A percentile compares a stretch with the other conserved stretches of the same genome.
phyloP scores from a whole-genome alignment of 306 rosid species.

The Macrotyloma uniflorum region DNA sequence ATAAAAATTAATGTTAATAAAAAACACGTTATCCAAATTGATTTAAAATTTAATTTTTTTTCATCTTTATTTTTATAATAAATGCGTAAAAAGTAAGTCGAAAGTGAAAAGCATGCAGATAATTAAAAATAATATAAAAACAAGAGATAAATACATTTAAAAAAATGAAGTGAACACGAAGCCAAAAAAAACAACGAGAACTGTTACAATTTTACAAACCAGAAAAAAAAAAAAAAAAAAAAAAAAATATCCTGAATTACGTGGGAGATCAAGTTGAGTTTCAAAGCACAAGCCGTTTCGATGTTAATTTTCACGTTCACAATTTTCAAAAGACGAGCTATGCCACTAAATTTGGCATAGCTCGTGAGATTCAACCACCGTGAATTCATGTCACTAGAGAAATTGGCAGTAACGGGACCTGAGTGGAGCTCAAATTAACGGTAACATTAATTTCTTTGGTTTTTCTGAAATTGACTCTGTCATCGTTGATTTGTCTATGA shows the following conservation, averaged over 20 bases:
- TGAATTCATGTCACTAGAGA: constrained; percentile 38
- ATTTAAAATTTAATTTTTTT: no score
- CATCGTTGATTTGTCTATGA: constrained; percentile 18
- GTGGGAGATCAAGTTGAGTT: constrained; percentile 49
- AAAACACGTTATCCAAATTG: no score
- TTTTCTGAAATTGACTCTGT: constrained; percentile 36
- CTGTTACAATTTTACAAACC: no score
- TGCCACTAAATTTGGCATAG: constrained; percentile 50
- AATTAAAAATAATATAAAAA: no score
- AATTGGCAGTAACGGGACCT: constrained; percentile 13
- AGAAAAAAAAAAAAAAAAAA: neutral
- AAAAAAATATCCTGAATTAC: constrained; percentile 50
- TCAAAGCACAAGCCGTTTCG: constrained; percentile 54
- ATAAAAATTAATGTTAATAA: no score
- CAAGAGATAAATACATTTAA: no score
- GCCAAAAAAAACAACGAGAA: no score
- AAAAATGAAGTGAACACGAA: no score
- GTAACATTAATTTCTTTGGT: constrained; percentile 32
- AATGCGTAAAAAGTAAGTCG: no score
- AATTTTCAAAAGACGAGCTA: constrained; percentile 47
- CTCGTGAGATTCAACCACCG: constrained; percentile 54
- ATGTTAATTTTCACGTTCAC: constrained; percentile 40
- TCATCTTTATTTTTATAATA: no score
- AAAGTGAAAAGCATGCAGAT: no score
- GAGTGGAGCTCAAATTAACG: constrained; percentile 36